Evolutionary conservation across 495 filamentous ascomycete genomes (phyloP).

Genomic region (Xylaria castorea): DNA sequence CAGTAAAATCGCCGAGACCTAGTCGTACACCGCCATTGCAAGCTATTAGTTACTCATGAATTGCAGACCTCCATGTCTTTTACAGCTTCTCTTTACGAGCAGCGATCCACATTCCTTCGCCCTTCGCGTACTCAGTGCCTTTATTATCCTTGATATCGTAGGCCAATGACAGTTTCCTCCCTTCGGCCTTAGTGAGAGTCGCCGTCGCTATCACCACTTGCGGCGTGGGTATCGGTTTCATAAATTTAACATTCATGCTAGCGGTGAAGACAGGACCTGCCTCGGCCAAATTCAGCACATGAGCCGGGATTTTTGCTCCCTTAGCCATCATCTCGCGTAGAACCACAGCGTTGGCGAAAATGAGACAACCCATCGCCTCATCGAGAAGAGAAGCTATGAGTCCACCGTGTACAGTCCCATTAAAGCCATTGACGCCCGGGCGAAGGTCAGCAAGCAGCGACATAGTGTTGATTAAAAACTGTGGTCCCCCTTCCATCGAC

Average conservation of each 20-base stretch:
- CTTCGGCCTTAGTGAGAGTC: conserved; percentile 13
- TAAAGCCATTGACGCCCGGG: conserved; percentile 21
- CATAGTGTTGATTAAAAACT: neutral
- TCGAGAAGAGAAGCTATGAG: conserved; percentile 15
- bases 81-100: neutral
- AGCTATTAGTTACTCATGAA: neutral
- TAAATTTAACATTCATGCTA: conserved; percentile 21
- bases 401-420: conserved; percentile 23
- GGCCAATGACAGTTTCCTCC: conserved; percentile 16
- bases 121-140: conserved; percentile 18
- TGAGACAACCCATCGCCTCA: conserved; percentile 25
- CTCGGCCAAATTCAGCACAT: neutral
- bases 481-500: neutral
- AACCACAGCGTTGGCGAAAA: conserved; percentile 1
- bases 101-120: conserved; percentile 23
- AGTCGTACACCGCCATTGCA: neutral
- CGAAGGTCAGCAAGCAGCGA: conserved; percentile 14
- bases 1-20: too few relatives aligned
- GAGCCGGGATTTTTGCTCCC: neutral
- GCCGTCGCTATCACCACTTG: conserved; percentile 23
- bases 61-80: neutral
- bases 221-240: conserved; percentile 19
- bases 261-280: conserved; percentile 4
- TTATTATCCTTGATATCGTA: conserved; percentile 15
- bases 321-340: neutral